Percentiles rank a stretch among this genome's conserved stretches.
Evolutionary conservation across 441 rosid species (phyloP).

Genomic region (Raphanus hybrid): DNA sequence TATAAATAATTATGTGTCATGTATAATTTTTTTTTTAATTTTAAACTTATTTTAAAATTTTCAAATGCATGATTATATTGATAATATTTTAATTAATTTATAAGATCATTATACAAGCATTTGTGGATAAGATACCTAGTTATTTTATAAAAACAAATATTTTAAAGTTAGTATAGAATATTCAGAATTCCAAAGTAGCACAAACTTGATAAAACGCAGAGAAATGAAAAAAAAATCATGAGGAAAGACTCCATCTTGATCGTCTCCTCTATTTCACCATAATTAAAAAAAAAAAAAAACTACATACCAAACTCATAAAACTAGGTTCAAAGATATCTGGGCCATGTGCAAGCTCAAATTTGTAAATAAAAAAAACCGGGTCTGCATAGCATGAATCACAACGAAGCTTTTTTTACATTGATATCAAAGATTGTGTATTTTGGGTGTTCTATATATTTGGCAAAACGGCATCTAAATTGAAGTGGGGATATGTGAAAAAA

Average conservation of each 20-base stretch:
- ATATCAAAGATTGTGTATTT: not conserved
- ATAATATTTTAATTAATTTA: too few relatives aligned
- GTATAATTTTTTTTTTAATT: too few relatives aligned
- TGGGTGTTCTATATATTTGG: not conserved
- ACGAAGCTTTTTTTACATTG: not conserved
- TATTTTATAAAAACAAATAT: not conserved
- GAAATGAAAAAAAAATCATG: not conserved
- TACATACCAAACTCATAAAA: not conserved
- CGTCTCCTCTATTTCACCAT: slow-evolving; percentile 2
- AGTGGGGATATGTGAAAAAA: not conserved
- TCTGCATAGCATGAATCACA: not conserved
- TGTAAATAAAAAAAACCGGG: not conserved
- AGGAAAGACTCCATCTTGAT: not conserved
- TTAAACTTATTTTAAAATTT: too few relatives aligned
- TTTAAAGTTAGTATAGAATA: not conserved
- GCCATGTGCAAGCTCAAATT: not conserved
- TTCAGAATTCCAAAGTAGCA: not conserved
- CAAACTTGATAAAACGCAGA: not conserved
- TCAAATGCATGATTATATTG: too few relatives aligned
- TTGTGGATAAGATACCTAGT: too few relatives aligned
- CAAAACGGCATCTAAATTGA: not conserved
- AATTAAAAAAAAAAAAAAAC: too few relatives aligned
- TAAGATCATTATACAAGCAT: too few relatives aligned
- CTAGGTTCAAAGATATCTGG: not conserved
- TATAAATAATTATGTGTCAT: too few relatives aligned